Evolutionary conservation across 2,329 filamentous ascomycete genomes (phyloP), one percentile per base, ranked within the genome.

Genomic region (Albophoma yamanashiensis): DNA sequence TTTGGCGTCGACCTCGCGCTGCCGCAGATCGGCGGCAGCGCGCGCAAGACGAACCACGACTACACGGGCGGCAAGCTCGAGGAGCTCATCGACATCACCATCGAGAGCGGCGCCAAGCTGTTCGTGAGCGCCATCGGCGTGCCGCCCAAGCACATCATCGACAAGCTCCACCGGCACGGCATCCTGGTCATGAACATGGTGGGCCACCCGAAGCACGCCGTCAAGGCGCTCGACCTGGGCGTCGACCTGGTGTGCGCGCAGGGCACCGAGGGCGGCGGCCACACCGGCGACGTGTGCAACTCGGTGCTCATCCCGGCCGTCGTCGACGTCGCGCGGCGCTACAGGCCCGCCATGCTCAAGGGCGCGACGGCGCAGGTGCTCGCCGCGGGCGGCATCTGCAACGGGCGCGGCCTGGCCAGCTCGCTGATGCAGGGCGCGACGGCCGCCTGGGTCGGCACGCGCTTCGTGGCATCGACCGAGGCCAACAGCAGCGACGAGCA

Each of bases 111-210:
- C n/a, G 91, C 93, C 9, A 85, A 81, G 70, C 76, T 97, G 56
- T 97, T 97, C 70, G 91, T 97, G 50, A 86, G 82, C 58, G 93
- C 93, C 1, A 92, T 97, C 0, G 93, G 93, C 11, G 88, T 97
- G 27, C 93, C 93, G 20, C 91, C 92, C 0, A 77, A 78, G 55
- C 74, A 78, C 60, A 84, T 92, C 5, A 88, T 97, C 60, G 85
- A 90, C 66, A 78, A 85, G 55, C 79, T 97, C 53, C 93, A 97
- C 70, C 80, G 81, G 11, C 88, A 89, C 0, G 89, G 89, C 0
- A 89, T 97, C 47, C 71, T 95, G 61, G 81, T 97, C 42, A 97
- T 97, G 92, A 97, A 97, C 73, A 97, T 97, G 92, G 92, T 97
- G 25, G 93, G 93, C 0, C 89, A 92, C 67, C 92, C 93, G 2